Evolutionary conservation across 2,329 filamentous ascomycete species (phyloP).

Genomic region (Pestalotiopsis sp.): DNA sequence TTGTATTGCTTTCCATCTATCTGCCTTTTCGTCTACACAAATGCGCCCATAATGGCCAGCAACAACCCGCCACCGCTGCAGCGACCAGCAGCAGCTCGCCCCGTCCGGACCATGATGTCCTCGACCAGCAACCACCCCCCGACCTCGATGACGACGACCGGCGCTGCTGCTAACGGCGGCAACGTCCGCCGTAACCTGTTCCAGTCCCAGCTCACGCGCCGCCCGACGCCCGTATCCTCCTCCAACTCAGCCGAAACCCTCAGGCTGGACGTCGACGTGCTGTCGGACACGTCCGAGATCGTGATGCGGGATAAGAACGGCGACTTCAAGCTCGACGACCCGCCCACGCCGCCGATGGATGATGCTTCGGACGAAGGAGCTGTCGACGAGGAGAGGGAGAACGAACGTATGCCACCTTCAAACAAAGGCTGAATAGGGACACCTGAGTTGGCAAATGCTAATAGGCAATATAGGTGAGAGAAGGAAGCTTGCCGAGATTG

Average conservation of each 20-base stretch:
- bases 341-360: slow-evolving; percentile 54
- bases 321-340: slow-evolving; percentile 63
- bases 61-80: slow-evolving; percentile 26
- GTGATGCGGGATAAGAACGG: slow-evolving; percentile 66
- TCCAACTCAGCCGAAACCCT: slow-evolving; percentile 48
- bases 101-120: slow-evolving; percentile 17
- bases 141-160: slow-evolving; percentile 21
- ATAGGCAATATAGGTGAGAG: slow-evolving; percentile 51
- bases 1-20: background rate
- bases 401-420: slow-evolving; percentile 47
- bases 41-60: slow-evolving; percentile 25
- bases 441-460: slow-evolving; percentile 10
- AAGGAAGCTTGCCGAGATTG: slow-evolving; percentile 62
- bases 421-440: background rate
- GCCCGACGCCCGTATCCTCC: slow-evolving; percentile 49
- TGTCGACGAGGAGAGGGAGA: slow-evolving; percentile 60
- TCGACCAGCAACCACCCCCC: slow-evolving; percentile 18
- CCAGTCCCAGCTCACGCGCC: slow-evolving; percentile 60
- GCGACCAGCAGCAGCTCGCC: slow-evolving; percentile 27
- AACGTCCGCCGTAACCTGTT: slow-evolving; percentile 60
- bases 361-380: slow-evolving; percentile 56
- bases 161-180: slow-evolving; percentile 13
- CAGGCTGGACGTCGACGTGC: slow-evolving; percentile 45
- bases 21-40: background rate
- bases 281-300: slow-evolving; percentile 55